Conservation (phyloP, 768 basidiomycete genomes). For the Pleurotus tuber-regium region DNA sequence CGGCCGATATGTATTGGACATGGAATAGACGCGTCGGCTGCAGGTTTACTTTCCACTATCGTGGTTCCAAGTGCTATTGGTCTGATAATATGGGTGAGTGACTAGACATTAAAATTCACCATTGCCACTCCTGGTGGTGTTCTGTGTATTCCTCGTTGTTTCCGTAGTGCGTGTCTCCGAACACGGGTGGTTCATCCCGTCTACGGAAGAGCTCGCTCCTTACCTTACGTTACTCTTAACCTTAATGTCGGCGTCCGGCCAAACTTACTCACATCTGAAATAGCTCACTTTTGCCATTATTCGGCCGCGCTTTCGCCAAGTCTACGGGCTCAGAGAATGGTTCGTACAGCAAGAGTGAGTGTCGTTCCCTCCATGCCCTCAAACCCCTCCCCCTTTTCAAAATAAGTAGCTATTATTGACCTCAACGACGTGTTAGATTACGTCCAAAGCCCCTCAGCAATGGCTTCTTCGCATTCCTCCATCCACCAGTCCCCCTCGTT, state of each 20-base stretch:
- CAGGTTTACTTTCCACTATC: constrained; percentile 58
- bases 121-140: neutral
- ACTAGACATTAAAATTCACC: too few relatives aligned
- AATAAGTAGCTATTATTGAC: neutral
- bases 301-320: constrained; percentile 66
- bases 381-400: neutral
- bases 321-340: constrained; percentile 76
- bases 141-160: neutral
- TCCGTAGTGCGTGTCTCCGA: too few relatives aligned
- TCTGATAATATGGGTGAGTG: constrained; percentile 68
- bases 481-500: constrained; percentile 65
- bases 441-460: constrained; percentile 62
- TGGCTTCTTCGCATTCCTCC: constrained; percentile 64
- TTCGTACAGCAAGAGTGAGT: constrained; percentile 70
- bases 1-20: constrained; percentile 57
- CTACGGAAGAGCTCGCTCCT: neutral
- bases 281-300: constrained; percentile 67
- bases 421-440: constrained; percentile 41
- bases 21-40: constrained; percentile 60
- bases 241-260: too few relatives aligned
- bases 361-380: neutral
- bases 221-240: neutral
- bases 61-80: constrained; percentile 59
- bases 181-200: neutral
- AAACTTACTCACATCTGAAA: too few relatives aligned